Base-by-base conservation (phyloP, 805 yeast genomes). In the Wickerhamomyces sydowiorum region DNA sequence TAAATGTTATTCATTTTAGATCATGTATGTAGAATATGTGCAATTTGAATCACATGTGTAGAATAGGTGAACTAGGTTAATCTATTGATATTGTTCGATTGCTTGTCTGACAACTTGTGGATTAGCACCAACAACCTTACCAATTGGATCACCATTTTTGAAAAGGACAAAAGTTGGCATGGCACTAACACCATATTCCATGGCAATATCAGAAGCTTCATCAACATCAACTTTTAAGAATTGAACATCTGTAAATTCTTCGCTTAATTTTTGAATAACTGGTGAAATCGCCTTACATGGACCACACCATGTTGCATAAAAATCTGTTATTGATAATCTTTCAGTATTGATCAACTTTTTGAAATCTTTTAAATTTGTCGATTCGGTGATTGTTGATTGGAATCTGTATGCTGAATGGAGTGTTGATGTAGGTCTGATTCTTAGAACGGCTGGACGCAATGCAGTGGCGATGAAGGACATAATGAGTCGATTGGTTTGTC, bases 241-340 rank as follows among this genome's bases (percentile, higher is more conserved):
- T 41, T 70, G 71, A 1, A 79, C 86, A 43, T 70, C 71, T 8
- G 62, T 58, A 43, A 70, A 66, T 31, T 67, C 62, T 8, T 54
- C 45, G 22, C 65, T 53, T 39, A 65, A 60, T 42, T 67, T 65
- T 18, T 72, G 71, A 36, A 80, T 58, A 18, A 75, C 59, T 14
- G 88, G 88, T 3, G 82, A 70, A 52, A 82, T 72, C n/a, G 82
- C 82, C 52, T 76, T 79, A 53, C 88, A 82, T n/a, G 88, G 88
- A 7, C 82, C 86, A 61, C 88, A 82, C 88, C 88, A 82, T 10
- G 78, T 73, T 25, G 88, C 87, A 60, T 72, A 78, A 58, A 81
- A 82, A 57, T 82, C 87, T 38, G 80, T 73, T 2, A 81, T 65
- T 2, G 81, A 66, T 29, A 76, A 58, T 43, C 73, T 69, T 28